Base-by-base conservation (phyloP, 768 basidiomycete genomes). In the Lentinula sp. region DNA sequence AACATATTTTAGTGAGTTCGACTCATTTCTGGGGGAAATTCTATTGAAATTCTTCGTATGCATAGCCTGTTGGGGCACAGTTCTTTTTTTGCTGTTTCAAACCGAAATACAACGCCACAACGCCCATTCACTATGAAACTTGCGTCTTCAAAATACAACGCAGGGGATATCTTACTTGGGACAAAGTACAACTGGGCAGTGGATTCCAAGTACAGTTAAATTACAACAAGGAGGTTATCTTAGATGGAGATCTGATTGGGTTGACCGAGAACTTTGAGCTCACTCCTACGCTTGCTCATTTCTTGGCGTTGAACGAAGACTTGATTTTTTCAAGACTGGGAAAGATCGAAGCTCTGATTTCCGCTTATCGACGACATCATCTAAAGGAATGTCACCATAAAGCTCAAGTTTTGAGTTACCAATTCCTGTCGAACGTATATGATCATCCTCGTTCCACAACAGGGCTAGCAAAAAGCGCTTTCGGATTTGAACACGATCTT, bases 191-290 rank as follows among this genome's bases (percentile, higher is more conserved):
- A 49, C 71, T 88, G 5, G 88, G 85, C 5, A 89, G 85, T 65
- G 89, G 91, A 10, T 91, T 93, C 67, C 72, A 80, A 32, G 74
- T 89, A 54, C 72, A 80, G 55, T 73, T 93, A 43, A 71, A 71
- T 10, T 93, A 89, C 67, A 72, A 79, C 4, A 82, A 79, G 65
- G 67, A 74, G 31, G 75, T 90, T 49, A 66, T 66, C 28, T 71
- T 84, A 3, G 71, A 80, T 32, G 83, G 81, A 16, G 75, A 76
- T 9, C 70, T 76, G 23, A 83, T 90, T 61, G 89, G 90, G 0
- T 74, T 91, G 42, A 80, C 78, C 64, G 84, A 85, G 64, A 84
- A 87, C 65, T 87, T 82, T 61, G 82, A 85, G 56, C 71, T 91
- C 50, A 88, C 85, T 0, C 71, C 80, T 4, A 70, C 78, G 1